Conservation (phyloP, 2,329 filamentous ascomycete species). For the Pseudocercospora ulei region DNA sequence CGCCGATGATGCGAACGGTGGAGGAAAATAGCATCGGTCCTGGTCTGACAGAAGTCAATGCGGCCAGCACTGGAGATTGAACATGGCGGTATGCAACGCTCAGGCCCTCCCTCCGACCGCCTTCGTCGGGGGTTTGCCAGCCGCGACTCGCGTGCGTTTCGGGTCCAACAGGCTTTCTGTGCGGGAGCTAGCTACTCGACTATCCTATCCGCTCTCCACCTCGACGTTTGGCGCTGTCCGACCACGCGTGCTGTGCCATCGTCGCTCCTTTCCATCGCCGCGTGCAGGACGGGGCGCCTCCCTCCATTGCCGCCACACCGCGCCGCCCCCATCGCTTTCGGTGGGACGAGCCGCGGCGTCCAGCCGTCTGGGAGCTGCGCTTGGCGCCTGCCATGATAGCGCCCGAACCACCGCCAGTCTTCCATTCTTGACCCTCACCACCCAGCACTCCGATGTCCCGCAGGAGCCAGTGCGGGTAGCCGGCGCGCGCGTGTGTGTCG, state of each 20-base stretch:
- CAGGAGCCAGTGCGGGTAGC: constrained; percentile 30
- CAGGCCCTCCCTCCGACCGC: no score
- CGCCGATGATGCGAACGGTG: neutral
- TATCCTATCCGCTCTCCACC: neutral
- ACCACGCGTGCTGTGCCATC: neutral
- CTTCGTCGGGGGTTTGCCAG: no score
- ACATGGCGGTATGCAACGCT: constrained; percentile 8
- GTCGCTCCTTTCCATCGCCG: neutral
- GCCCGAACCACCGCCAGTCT: constrained; percentile 13
- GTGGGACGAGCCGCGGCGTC: constrained; percentile 1
- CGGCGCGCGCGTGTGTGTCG: constrained; percentile 11
- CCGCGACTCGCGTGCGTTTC: constrained; percentile 5
- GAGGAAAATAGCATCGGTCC: constrained; percentile 8
- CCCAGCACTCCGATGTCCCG: constrained; percentile 27
- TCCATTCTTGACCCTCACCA: constrained; percentile 9
- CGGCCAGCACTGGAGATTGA: constrained; percentile 2
- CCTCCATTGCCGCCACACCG: constrained; percentile 3
- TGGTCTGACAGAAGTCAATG: constrained; percentile 5
- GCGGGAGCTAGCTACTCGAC: no score
- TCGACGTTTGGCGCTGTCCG: constrained; percentile 1
- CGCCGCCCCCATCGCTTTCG: constrained; percentile 5
- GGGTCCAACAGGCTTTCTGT: neutral
- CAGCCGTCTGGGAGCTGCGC: constrained; percentile 3
- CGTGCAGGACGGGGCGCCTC: neutral
- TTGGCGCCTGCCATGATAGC: constrained; percentile 22